A percentile compares a stretch with the other conserved stretches of the same genome.
These are phyloP conservation scores for Teratosphaeria nubilosa DNA, from an alignment of 2,329 filamentous ascomycete genomes.

Conservation along the genomic window DNA sequence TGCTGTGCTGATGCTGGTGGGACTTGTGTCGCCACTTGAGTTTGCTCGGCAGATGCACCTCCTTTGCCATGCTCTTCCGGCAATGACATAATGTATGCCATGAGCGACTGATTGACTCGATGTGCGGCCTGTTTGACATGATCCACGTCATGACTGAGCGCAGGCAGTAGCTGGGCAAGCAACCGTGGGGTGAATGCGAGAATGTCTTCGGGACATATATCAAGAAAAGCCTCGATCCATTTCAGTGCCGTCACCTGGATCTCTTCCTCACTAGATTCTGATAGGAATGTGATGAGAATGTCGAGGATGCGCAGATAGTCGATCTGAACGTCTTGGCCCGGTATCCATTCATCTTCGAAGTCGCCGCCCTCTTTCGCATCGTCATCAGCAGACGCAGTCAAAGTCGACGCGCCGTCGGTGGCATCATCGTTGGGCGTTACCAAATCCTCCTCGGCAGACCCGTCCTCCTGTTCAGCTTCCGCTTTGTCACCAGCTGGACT, in stretches of 20 bases:
- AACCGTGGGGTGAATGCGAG: conserved; percentile 89
- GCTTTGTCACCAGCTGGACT: conserved; percentile 5
- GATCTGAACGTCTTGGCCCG: conserved; percentile 91
- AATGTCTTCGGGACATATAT: conserved; percentile 95
- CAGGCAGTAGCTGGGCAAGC: conserved; percentile 81
- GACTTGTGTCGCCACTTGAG: conserved; percentile 5
- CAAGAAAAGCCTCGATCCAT: conserved; percentile 94
- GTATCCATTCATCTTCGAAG: conserved; percentile 88
- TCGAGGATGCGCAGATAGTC: conserved; percentile 87
- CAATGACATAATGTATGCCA: conserved; percentile 88
- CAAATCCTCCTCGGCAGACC: background rate
- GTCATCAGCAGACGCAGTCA: conserved; percentile 29
- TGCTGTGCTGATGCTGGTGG: background rate
- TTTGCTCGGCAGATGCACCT: conserved; percentile 14
- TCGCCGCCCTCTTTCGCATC: conserved; percentile 41
- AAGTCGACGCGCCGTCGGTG: conserved; percentile 29
- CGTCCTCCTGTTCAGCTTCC: conserved; percentile 2
- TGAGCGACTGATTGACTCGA: conserved; percentile 79
- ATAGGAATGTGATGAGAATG: conserved; percentile 80
- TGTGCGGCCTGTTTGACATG: conserved; percentile 79
- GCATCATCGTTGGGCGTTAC: background rate
- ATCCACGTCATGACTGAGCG: conserved; percentile 86
- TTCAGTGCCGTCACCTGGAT: conserved; percentile 81
- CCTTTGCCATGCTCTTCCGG: conserved; percentile 48
- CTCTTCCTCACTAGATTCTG: conserved; percentile 77